These are phyloP conservation scores for Claviceps capensis DNA, from an alignment of 2,329 filamentous ascomycete species.

Conservation along the genomic window DNA sequence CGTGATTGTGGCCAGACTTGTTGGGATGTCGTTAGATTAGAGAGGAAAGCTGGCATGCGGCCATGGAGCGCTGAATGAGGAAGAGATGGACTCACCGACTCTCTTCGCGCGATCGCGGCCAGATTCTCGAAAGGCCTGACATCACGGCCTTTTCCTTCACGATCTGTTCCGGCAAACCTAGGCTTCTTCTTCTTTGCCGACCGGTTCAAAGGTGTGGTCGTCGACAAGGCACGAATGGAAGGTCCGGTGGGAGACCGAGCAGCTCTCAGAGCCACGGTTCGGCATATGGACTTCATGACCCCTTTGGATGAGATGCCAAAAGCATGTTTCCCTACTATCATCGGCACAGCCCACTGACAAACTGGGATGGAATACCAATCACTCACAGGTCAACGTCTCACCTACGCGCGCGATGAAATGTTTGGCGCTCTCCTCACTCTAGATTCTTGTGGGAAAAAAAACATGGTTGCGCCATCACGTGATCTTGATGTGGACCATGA, in stretches of 20 bases:
- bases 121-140: constrained; percentile 4
- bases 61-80: too few species aligned
- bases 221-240: constrained; percentile 14
- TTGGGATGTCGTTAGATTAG: not conserved
- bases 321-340: constrained; percentile 5
- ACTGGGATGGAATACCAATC: not conserved
- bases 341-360: too few species aligned
- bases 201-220: constrained; percentile 8
- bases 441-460: not conserved
- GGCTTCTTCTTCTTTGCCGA: not conserved
- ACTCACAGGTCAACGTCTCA: not conserved
- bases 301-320: not conserved
- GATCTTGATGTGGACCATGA: not conserved
- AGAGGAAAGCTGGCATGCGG: not conserved
- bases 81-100: constrained; percentile 12
- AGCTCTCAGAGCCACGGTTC: constrained; percentile 13
- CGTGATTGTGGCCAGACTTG: constrained; percentile 20
- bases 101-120: constrained; percentile 9
- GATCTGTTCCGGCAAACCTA: not conserved
- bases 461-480: not conserved
- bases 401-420: not conserved
- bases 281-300: constrained; percentile 19
- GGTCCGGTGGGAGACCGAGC: constrained; percentile 6
- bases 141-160: not conserved
- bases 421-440: not conserved